Base-by-base conservation (phyloP, 805 yeast genomes). In the Saccharomycopsis sp. region DNA sequence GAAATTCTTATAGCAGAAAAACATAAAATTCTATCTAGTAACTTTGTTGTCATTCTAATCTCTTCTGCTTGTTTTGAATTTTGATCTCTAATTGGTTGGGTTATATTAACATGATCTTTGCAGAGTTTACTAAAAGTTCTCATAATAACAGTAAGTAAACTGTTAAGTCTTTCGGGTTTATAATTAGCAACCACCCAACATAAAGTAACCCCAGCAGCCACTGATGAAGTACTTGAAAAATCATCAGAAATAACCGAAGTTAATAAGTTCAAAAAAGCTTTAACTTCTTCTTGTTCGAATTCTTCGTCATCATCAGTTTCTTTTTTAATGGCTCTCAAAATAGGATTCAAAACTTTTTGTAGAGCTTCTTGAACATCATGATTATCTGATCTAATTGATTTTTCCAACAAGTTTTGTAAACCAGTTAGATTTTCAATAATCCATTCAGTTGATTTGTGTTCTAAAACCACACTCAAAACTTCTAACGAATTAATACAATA, bases 401-500 rank as follows among this genome's bases (percentile, higher is more conserved):
- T 84, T 45, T 85, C 95, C n/a, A 92, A 62, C n/a, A 94, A 61
- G 41, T 71, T 72, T 49, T 82, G 88, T 21, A 94, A 68, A 28
- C 77, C 74, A 2, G 69, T 63, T 26, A 87, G 59, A 48, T 87
- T 82, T 2, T 76, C 72, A 30, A 81, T 61, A 39, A 92, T 79
- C 96, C 96, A 92, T n/a, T 67, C 74, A 0, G 80, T 59, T 1
- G 76, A 58, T 59, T 83, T 83, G 70, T 87, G 84, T 47, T 78
- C 82, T 41, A 92, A 63, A 1, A 87, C 86, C 34, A 88, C 84
- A 13, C 79, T 77, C 34, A 92, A 66, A 0, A 92, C 96, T 55
- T 85, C 95, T 38, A 94, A 61, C 0, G 97, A 95, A 60, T 92
- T 94, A 50, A 89, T 64, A 51, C 95, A 83, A 50, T 82, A 80